These are phyloP conservation scores for Zarea fungicola DNA, from an alignment of 2,329 filamentous ascomycete genomes.

Conservation along the genomic window DNA sequence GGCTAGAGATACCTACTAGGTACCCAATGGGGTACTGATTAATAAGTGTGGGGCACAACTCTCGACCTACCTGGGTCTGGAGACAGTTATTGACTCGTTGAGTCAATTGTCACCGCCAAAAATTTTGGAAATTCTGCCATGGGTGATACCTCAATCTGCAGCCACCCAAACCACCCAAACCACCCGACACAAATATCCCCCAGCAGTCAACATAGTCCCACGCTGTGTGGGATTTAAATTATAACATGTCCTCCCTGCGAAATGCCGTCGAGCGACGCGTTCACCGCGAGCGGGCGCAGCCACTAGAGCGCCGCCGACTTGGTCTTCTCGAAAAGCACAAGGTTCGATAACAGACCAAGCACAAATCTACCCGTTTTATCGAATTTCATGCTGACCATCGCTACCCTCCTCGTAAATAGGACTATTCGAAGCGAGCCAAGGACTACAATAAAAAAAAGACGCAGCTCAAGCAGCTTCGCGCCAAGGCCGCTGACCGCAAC, in stretches of 20 bases:
- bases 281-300: constrained; percentile 86
- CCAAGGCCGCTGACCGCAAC: constrained; percentile 61
- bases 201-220: constrained; percentile 2
- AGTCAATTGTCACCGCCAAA: constrained; percentile 38
- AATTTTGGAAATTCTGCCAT: constrained; percentile 33
- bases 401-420: constrained; percentile 30
- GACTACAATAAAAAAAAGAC: constrained; percentile 63
- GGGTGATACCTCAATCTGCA: constrained; percentile 2
- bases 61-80: too few species aligned
- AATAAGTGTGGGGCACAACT: too few species aligned
- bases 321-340: constrained; percentile 96
- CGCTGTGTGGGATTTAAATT: too few species aligned
- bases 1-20: too few species aligned
- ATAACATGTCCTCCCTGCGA: constrained; percentile 50
- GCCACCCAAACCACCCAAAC: background rate
- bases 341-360: constrained; percentile 36
- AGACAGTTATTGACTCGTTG: too few species aligned
- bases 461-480: constrained; percentile 52
- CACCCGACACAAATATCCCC: background rate
- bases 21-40: too few species aligned
- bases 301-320: constrained; percentile 74
- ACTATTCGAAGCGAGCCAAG: constrained; percentile 59
- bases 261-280: constrained; percentile 72
- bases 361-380: too few species aligned
- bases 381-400: background rate